Base-by-base conservation (phyloP, 164 flowering plant species). In the Piper longum region DNA sequence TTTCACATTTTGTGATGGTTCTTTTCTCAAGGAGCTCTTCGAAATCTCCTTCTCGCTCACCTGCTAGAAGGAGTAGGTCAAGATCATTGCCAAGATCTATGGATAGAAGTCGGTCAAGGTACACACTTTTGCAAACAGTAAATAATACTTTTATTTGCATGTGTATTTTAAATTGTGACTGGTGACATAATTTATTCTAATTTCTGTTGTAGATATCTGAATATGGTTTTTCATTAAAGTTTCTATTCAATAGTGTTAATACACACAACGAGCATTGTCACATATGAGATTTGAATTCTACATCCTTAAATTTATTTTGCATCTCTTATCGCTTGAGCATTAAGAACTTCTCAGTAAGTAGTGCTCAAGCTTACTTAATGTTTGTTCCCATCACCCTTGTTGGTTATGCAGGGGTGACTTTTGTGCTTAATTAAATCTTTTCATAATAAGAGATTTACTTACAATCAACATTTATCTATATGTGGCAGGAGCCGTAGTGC, bases 61-160 rank as follows among this genome's bases (percentile, higher is more conserved):
- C 8, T 59, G 77, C 77, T n/a, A 71, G 85, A 64, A 76, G 77
- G 14, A 74, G 83, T 12, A 74, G 85, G 73, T 82, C 88, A 40
- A 57, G 65, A 62, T 83, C 86, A 12, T 55, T 62, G 64, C 78
- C 85, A 17, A 72, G 69, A 69, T 72, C 82, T 4, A 71, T 72
- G 57, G 73, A 76, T 54, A 69, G 83, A 70, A 76, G 81, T 62
- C 82, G 82, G 7, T 81, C 83, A 16, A 77, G 86, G 81, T 84
- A 69, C 63, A 40, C 45, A 4, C 40, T 39, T 16, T 6, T 26
- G 36, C 36, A 26, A 26, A 26, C 36, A 26, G n/a, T 40, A 54
- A 51, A 18, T 19, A 60, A 0, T 3, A 41, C 7, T 5, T 61
- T 61, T 8, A 61, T 43, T 16, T 69, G 9, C 17, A 55, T 7